These are phyloP conservation scores for Colletotrichum lini DNA, from an alignment of 2,329 filamentous ascomycete species.

Conservation along the genomic window DNA sequence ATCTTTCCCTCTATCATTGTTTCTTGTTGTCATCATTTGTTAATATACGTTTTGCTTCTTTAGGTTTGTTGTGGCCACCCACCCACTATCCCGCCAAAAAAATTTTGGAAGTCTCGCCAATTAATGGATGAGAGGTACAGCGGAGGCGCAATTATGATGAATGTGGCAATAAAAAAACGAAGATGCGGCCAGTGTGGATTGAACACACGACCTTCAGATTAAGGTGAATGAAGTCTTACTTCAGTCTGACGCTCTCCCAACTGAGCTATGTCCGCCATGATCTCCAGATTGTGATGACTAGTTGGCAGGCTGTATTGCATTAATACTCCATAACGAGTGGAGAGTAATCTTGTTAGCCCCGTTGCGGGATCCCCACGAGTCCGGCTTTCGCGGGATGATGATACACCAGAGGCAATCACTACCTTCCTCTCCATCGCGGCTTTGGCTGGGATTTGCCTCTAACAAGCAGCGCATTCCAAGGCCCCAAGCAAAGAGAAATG, in stretches of 20 bases:
- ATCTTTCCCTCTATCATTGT: too few species aligned
- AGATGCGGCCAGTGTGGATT: conserved; percentile 43
- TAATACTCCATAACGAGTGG: not conserved
- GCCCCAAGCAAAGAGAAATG: not conserved
- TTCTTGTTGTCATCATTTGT: too few species aligned
- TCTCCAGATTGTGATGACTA: conserved; percentile 9
- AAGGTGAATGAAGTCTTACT: conserved; percentile 38
- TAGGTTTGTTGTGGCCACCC: not conserved
- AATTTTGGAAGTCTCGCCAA: too few species aligned
- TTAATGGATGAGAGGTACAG: not conserved
- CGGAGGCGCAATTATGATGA: not conserved
- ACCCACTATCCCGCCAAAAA: not conserved
- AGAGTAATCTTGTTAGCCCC: not conserved
- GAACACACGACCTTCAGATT: conserved; percentile 43
- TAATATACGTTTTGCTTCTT: too few species aligned
- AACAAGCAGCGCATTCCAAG: not conserved
- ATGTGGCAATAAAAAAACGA: not conserved
- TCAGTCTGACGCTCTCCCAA: conserved; percentile 43
- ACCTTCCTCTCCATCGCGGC: too few species aligned
- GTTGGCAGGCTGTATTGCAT: rapidly evolving
- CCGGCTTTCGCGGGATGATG: not conserved
- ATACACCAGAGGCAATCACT: not conserved
- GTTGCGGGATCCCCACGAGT: not conserved
- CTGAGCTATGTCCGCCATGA: conserved; percentile 42
- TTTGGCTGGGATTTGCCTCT: not conserved